A percentile compares a stretch with the other conserved stretches of the same genome.
Conservation (phyloP, 192 early-diverging fungal species). For the Fimicolochytrium jonesii region DNA sequence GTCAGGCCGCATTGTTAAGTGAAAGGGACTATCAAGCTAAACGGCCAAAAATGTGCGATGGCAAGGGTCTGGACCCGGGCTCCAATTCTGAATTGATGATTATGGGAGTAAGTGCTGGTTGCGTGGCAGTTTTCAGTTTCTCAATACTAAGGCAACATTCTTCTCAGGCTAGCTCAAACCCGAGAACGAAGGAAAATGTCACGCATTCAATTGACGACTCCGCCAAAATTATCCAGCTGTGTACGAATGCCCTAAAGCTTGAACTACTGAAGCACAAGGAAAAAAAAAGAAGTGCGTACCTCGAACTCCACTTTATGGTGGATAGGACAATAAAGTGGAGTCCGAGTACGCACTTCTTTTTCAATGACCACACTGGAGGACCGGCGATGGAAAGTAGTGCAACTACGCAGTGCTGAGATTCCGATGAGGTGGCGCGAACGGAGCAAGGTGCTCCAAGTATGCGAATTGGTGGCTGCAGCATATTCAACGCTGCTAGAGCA, state of each 20-base stretch:
- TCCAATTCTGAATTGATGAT: no score
- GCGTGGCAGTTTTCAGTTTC: no score
- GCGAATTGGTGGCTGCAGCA: background rate
- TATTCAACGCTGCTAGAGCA: background rate
- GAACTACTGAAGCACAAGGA: background rate
- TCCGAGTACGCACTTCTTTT: no score
- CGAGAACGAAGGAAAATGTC: background rate
- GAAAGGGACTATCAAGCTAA: no score
- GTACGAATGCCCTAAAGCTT: background rate
- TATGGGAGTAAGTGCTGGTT: no score
- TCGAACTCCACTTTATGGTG: background rate
- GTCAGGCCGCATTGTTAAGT: no score
- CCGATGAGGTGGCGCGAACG: background rate
- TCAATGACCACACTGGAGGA: background rate
- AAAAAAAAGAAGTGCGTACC: no score
- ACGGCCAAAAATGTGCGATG: no score
- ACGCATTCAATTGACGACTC: background rate
- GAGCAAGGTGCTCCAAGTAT: background rate
- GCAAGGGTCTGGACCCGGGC: no score
- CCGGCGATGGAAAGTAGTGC: background rate
- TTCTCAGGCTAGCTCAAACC: no score
- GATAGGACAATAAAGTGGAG: background rate
- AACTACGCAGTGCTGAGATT: background rate
- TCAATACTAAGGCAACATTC: no score
- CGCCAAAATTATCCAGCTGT: background rate